These are phyloP conservation scores for Phialophora verrucosa DNA, from an alignment of 2,329 filamentous ascomycete species.

Conservation along the genomic window DNA sequence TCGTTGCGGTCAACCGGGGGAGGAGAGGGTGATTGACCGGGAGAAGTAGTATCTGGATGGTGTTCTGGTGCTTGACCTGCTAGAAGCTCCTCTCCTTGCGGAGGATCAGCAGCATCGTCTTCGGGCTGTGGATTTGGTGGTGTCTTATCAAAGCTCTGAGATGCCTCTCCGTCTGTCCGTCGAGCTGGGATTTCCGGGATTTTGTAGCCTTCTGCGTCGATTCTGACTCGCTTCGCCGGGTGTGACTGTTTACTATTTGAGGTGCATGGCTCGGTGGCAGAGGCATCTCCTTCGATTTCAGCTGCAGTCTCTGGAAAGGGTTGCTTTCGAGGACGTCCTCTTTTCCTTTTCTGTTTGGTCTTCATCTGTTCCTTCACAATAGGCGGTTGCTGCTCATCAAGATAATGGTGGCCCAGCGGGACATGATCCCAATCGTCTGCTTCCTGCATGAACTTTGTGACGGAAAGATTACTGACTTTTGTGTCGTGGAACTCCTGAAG, in stretches of 20 bases:
- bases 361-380: conserved; percentile 68
- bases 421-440: conserved; percentile 35
- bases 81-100: background rate
- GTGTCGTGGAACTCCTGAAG: conserved; percentile 90
- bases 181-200: conserved; percentile 56
- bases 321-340: conserved; percentile 41
- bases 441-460: conserved; percentile 74
- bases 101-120: background rate
- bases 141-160: conserved; percentile 39
- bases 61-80: background rate
- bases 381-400: conserved; percentile 62
- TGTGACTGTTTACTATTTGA: conserved; percentile 42
- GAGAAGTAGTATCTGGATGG: background rate
- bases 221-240: conserved; percentile 47
- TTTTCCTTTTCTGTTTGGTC: conserved; percentile 61
- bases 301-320: conserved; percentile 46
- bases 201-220: conserved; percentile 72
- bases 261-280: conserved; percentile 48
- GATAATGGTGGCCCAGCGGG: conserved; percentile 43
- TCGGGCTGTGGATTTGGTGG: background rate
- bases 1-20: conserved; percentile 10
- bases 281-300: conserved; percentile 56
- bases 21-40: conserved; percentile 5
- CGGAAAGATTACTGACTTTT: conserved; percentile 80
- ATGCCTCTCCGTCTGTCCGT: conserved; percentile 52